A percentile compares a stretch with the other conserved stretches of the same genome.
phyloP scores from a whole-genome alignment of 306 rosid species.

The Quercus berberidifolia region DNA sequence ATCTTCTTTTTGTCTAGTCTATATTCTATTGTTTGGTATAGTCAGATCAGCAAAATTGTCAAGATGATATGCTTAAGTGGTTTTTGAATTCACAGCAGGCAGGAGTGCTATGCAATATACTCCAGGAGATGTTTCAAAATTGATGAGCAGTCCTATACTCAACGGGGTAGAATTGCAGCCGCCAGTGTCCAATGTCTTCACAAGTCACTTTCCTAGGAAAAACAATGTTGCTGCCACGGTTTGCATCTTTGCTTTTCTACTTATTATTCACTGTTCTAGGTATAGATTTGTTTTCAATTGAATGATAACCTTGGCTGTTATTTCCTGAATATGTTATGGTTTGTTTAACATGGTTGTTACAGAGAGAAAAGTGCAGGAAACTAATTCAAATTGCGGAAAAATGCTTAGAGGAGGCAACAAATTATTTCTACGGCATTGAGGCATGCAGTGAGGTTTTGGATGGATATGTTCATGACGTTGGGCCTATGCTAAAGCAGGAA shows the following conservation, averaged over 20 bases:
- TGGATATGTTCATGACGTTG: conserved; percentile 50
- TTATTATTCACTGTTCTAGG: neutral
- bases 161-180: conserved; percentile 52
- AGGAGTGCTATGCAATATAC: conserved; percentile 69
- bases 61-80: neutral
- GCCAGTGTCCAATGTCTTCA: conserved; percentile 36
- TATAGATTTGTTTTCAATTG: neutral
- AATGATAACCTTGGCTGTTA: conserved; percentile 1
- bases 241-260: conserved; percentile 16
- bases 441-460: conserved; percentile 88
- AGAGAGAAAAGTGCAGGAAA: conserved; percentile 80
- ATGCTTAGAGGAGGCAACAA: conserved; percentile 43
- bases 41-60: conserved; percentile 12
- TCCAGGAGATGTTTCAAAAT: conserved; percentile 65
- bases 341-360: conserved; percentile 36
- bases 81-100: conserved; percentile 45
- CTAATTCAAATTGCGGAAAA: conserved; percentile 61
- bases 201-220: conserved; percentile 40
- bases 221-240: conserved; percentile 48
- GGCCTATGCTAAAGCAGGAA: conserved; percentile 49
- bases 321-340: conserved; percentile 15
- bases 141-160: conserved; percentile 51
- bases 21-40: conserved; percentile 5
- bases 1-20: conserved; percentile 11
- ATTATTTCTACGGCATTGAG: conserved; percentile 69